phyloP scores from a whole-genome alignment of 495 filamentous ascomycete genomes.

The Aspergillus bertholletiae region DNA sequence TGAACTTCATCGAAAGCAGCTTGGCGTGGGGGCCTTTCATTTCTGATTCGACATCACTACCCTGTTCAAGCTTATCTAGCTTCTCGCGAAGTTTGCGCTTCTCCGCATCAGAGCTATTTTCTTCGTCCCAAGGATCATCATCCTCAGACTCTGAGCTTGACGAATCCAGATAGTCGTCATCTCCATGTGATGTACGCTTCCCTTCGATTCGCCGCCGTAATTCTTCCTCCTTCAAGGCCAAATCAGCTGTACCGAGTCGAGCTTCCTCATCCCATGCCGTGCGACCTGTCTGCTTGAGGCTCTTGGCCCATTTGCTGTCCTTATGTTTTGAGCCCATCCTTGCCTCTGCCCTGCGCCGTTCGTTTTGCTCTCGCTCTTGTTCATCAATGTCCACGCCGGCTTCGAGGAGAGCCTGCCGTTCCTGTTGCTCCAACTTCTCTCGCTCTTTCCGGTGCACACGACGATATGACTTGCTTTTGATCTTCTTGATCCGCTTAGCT shows the following conservation, averaged over 20 bases:
- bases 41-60: conserved; percentile 28
- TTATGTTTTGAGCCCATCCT: conserved; percentile 85
- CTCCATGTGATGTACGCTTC: conserved; percentile 52
- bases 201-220: conserved; percentile 79
- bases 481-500: conserved; percentile 93
- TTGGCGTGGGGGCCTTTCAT: conserved; percentile 43
- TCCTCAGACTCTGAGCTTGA: conserved; percentile 54
- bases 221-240: conserved; percentile 83
- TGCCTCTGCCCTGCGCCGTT: conserved; percentile 78
- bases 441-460: conserved; percentile 87
- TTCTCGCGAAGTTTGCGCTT: conserved; percentile 52
- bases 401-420: conserved; percentile 62
- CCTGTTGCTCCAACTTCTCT: conserved; percentile 66
- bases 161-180: conserved; percentile 44
- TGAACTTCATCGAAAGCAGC: conserved; percentile 80
- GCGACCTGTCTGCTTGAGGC: conserved; percentile 71
- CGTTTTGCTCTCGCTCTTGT: conserved; percentile 73
- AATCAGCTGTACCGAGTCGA: conserved; percentile 69
- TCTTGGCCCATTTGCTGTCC: conserved; percentile 95
- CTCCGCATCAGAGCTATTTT: conserved; percentile 52
- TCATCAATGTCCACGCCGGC: conserved; percentile 69
- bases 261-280: conserved; percentile 83
- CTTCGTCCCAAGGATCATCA: conserved; percentile 53
- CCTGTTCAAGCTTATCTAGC: conserved; percentile 55
- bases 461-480: conserved; percentile 92